phyloP scores from a whole-genome alignment of 257 asterid species.

The Fraxinus americana region DNA sequence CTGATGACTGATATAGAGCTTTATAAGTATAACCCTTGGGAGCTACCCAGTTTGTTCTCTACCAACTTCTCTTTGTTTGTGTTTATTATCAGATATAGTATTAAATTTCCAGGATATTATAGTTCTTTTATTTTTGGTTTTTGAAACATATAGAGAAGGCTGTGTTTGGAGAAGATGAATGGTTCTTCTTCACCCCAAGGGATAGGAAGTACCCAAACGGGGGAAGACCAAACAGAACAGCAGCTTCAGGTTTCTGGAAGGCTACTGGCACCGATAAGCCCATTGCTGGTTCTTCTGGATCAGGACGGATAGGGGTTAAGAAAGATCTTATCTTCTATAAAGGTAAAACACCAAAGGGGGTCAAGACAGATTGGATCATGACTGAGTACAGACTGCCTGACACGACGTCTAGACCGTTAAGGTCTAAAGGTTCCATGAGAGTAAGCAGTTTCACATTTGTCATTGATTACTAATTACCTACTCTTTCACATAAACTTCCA shows the following conservation, averaged over 20 bases:
- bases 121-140: neutral
- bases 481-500: neutral
- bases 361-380: conserved; percentile 65
- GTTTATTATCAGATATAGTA: neutral
- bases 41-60: conserved; percentile 56
- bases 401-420: conserved; percentile 33
- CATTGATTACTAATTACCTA: neutral
- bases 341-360: conserved; percentile 56
- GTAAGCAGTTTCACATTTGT: conserved; percentile 35
- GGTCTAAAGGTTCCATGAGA: conserved; percentile 62
- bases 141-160: conserved; percentile 43
- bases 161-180: conserved; percentile 55
- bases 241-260: conserved; percentile 67
- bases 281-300: conserved; percentile 41
- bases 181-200: conserved; percentile 70
- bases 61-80: neutral
- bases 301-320: conserved; percentile 55
- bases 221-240: conserved; percentile 60
- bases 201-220: conserved; percentile 71
- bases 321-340: conserved; percentile 61
- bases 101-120: neutral
- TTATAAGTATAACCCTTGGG: conserved; percentile 66
- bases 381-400: conserved; percentile 62
- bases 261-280: conserved; percentile 67
- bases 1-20: conserved; percentile 60